Evolutionary conservation across 1,139 yeast species (phyloP).

Genomic region (Yamadazyma epiphylla): DNA sequence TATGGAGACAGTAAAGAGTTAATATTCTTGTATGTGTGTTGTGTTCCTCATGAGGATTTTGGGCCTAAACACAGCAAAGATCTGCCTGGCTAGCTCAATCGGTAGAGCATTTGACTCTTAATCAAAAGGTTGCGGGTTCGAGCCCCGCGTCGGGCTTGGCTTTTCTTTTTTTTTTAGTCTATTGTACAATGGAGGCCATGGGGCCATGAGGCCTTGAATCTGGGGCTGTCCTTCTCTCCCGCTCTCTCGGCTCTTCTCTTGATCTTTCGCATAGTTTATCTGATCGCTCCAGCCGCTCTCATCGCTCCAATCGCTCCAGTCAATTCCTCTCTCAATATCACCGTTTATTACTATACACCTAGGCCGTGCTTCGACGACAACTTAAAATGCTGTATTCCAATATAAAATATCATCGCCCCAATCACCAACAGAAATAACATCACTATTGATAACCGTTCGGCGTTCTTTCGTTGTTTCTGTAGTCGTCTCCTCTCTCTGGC

Average conservation of each 20-base stretch:
- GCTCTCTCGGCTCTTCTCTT: no score
- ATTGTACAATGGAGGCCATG: no score
- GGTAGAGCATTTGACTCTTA: conserved; percentile 47
- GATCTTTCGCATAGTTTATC: no score
- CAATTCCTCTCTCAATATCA: conserved; percentile 1
- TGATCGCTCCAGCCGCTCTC: no score
- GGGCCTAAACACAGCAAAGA: conserved; percentile 1
- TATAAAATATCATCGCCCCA: conserved; percentile 22
- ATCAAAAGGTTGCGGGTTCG: conserved; percentile 51
- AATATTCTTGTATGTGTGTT: no score
- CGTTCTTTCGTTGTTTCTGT: conserved; percentile 9
- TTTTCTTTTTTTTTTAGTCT: no score
- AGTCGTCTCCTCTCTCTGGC: conserved; percentile 7
- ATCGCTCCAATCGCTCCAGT: neutral
- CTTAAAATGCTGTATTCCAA: conserved; percentile 28
- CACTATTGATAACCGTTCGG: conserved; percentile 18
- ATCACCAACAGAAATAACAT: conserved; percentile 20
- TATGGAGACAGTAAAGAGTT: no score
- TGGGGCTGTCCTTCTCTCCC: no score
- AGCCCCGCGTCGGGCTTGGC: conserved; percentile 47
- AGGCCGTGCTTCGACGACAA: no score
- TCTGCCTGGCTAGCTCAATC: conserved; percentile 49
- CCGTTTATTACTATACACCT: no score
- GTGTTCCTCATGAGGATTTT: no score
- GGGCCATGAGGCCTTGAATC: no score